phyloP scores from a whole-genome alignment of 2,329 filamentous ascomycete genomes.

The Ciborinia camelliae region DNA sequence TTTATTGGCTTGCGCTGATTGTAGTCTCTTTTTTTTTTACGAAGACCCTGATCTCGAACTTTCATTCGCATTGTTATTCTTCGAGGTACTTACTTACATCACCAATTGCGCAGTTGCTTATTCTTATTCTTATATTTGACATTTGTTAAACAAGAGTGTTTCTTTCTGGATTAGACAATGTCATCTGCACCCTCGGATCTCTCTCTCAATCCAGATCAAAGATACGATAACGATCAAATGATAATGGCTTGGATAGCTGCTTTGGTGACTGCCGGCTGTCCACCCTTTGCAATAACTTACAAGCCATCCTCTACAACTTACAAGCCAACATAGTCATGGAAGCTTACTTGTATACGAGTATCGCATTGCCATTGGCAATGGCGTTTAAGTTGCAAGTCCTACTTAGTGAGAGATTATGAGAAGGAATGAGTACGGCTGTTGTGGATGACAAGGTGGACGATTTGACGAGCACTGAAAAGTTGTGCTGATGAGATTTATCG shows the following conservation, averaged over 20 bases:
- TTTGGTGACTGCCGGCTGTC: slow-evolving; percentile 7
- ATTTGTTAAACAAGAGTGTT: background rate
- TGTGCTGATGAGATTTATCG: background rate
- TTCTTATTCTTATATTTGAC: background rate
- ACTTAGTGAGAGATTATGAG: background rate
- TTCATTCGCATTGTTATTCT: too few species aligned
- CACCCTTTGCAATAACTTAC: background rate
- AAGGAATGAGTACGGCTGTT: background rate
- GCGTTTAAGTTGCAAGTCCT: background rate
- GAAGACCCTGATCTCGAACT: background rate
- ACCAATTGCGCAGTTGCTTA: background rate
- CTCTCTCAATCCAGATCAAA: slow-evolving; percentile 2
- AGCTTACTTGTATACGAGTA: background rate
- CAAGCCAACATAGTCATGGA: background rate
- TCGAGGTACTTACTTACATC: background rate
- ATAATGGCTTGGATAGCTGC: slow-evolving; percentile 12
- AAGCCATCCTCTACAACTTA: background rate
- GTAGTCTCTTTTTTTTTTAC: background rate
- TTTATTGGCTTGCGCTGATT: background rate
- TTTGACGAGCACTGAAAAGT: background rate
- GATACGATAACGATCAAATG: slow-evolving; percentile 10
- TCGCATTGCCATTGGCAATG: background rate
- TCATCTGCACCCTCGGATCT: slow-evolving; percentile 14
- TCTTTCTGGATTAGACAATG: background rate
- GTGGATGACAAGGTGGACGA: background rate